These are phyloP conservation scores for Obelidium mucronatum DNA, from an alignment of 192 early-diverging fungal species.

Conservation along the genomic window DNA sequence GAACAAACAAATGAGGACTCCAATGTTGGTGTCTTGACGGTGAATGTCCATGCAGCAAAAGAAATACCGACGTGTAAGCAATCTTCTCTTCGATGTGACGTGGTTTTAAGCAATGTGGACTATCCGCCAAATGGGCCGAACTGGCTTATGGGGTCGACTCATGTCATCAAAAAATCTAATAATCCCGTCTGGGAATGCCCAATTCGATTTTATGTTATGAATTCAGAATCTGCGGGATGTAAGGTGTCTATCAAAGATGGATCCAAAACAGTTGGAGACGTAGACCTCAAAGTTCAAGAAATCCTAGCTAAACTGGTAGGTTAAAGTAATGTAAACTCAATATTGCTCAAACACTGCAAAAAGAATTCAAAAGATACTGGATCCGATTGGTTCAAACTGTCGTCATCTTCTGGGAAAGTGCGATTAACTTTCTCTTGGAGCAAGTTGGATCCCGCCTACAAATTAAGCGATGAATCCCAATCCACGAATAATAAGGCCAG, in stretches of 20 bases:
- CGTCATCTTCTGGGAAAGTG: conserved; percentile 58
- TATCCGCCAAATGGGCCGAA: conserved; percentile 3
- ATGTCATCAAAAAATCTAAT: conserved; percentile 71
- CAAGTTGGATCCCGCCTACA: conserved; percentile 73
- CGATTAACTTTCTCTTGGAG: conserved; percentile 77
- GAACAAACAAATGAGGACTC: no score
- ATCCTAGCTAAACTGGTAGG: conserved; percentile 48
- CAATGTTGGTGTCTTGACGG: conserved; percentile 55
- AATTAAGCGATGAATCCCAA: conserved; percentile 58
- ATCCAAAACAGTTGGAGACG: conserved; percentile 50
- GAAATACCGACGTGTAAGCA: conserved; percentile 42
- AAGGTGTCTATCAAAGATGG: conserved; percentile 68
- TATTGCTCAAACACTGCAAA: not conserved
- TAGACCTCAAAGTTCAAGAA: conserved; percentile 46
- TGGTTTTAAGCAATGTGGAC: conserved; percentile 8
- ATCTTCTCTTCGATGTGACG: conserved; percentile 61
- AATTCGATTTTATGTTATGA: conserved; percentile 75
- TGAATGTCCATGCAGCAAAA: conserved; percentile 54
- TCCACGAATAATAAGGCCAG: conserved; percentile 54
- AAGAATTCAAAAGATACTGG: conserved; percentile 23
- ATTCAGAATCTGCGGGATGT: conserved; percentile 68
- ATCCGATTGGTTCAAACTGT: conserved; percentile 71
- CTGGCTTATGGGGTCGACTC: conserved; percentile 53
- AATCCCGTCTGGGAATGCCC: conserved; percentile 81
- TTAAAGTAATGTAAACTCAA: no score